These are phyloP conservation scores for Ogataea philodendri DNA, from an alignment of 805 yeast species.

Conservation along the genomic window DNA sequence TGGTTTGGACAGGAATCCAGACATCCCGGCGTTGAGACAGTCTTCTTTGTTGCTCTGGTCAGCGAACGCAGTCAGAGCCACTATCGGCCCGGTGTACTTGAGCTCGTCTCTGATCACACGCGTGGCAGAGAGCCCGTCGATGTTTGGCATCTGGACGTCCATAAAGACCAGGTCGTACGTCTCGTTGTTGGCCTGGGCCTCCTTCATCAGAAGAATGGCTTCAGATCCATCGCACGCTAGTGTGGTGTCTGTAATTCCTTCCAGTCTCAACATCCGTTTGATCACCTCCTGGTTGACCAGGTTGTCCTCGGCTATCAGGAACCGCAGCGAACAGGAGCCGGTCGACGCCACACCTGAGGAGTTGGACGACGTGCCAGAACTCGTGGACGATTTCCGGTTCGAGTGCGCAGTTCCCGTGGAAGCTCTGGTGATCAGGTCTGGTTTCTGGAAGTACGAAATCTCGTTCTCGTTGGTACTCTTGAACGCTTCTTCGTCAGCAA, in stretches of 20 bases:
- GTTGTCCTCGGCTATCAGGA: constrained; percentile 93
- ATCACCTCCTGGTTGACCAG: constrained; percentile 93
- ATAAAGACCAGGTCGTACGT: constrained; percentile 76
- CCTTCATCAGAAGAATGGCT: constrained; percentile 67
- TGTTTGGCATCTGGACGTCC: constrained; percentile 97
- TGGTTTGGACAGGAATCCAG: constrained; percentile 87
- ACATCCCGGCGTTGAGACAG: constrained; percentile 89
- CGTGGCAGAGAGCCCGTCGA: constrained; percentile 88
- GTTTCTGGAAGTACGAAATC: constrained; percentile 37
- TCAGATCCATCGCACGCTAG: constrained; percentile 91
- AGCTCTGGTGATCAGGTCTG: constrained; percentile 43
- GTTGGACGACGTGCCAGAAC: constrained; percentile 15
- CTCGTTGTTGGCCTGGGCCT: constrained; percentile 39
- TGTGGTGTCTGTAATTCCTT: constrained; percentile 69
- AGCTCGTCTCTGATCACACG: constrained; percentile 63
- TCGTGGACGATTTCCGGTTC: constrained; percentile 22
- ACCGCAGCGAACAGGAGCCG: constrained; percentile 1
- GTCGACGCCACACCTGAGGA: background rate
- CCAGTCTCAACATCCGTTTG: constrained; percentile 79
- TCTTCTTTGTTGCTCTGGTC: constrained; percentile 86
- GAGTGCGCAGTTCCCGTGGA: constrained; percentile 55
- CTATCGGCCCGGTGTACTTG: constrained; percentile 68
- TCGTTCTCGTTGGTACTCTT: constrained; percentile 1
- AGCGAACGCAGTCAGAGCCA: constrained; percentile 94
- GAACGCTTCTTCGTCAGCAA: constrained; percentile 24